phyloP scores from a whole-genome alignment of 441 rosid species.

The Metrosideros polymorpha region DNA sequence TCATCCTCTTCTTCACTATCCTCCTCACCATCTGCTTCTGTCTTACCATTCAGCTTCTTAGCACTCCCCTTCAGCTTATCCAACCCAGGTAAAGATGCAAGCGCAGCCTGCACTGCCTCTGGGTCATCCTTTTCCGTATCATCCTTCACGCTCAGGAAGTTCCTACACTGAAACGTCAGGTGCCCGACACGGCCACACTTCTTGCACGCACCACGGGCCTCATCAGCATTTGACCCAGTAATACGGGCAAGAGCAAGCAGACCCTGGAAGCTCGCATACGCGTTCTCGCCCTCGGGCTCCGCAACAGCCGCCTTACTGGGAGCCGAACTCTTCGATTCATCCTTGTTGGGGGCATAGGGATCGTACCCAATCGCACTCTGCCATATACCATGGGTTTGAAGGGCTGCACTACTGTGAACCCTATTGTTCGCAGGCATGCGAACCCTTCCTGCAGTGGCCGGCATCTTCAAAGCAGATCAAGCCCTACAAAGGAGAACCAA shows the following conservation, averaged over 20 bases:
- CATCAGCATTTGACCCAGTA: slow-evolving; percentile 71
- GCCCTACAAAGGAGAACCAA: background rate
- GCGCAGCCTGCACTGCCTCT: slow-evolving; percentile 53
- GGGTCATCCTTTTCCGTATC: slow-evolving; percentile 57
- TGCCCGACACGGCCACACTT: slow-evolving; percentile 96
- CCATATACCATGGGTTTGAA: slow-evolving; percentile 97
- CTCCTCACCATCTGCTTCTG: slow-evolving; percentile 21
- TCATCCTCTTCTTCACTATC: slow-evolving; percentile 63
- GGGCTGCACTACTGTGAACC: slow-evolving; percentile 96
- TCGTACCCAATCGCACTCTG: slow-evolving; percentile 95
- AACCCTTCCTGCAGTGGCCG: slow-evolving; percentile 96
- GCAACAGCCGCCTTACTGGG: slow-evolving; percentile 24
- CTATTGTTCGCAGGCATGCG: slow-evolving; percentile 99
- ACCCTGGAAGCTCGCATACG: slow-evolving; percentile 80
- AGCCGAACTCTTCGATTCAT: slow-evolving; percentile 50
- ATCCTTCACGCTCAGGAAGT: slow-evolving; percentile 72
- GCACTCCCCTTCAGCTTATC: slow-evolving; percentile 50
- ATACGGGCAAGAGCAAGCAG: slow-evolving; percentile 86
- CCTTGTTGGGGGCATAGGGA: slow-evolving; percentile 89
- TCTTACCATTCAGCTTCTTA: slow-evolving; percentile 34
- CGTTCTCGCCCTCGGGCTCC: slow-evolving; percentile 67
- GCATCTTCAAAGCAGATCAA: slow-evolving; percentile 47
- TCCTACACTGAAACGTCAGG: slow-evolving; percentile 82
- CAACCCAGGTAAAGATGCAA: slow-evolving; percentile 39
- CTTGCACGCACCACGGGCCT: slow-evolving; percentile 86